Conservation (phyloP, 805 yeast species). For the Lachancea meyersii region DNA sequence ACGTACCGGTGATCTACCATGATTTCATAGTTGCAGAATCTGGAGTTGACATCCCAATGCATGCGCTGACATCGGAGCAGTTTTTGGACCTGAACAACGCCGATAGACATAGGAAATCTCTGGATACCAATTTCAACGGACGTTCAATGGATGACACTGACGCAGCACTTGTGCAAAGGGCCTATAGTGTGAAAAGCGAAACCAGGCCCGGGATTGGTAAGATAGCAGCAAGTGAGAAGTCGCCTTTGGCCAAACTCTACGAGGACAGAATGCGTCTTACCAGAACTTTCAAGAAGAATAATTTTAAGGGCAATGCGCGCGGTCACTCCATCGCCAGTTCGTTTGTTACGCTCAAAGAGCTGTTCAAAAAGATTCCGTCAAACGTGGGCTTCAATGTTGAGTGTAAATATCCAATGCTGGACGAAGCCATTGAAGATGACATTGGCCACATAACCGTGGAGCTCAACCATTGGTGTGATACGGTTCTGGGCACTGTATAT, state of each 20-base stretch:
- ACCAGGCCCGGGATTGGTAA: background rate
- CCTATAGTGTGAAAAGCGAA: constrained; percentile 1
- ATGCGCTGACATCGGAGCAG: constrained; percentile 81
- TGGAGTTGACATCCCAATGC: constrained; percentile 96
- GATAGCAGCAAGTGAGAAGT: background rate
- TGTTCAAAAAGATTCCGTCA: constrained; percentile 73
- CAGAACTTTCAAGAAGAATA: constrained; percentile 78
- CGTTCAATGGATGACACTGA: constrained; percentile 28
- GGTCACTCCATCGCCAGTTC: constrained; percentile 87
- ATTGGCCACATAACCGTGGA: constrained; percentile 82
- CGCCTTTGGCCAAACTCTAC: constrained; percentile 4
- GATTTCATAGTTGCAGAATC: constrained; percentile 92
- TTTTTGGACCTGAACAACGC: constrained; percentile 50
- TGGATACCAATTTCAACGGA: constrained; percentile 11
- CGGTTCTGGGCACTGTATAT: constrained; percentile 71
- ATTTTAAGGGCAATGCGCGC: constrained; percentile 87
- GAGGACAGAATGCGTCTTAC: constrained; percentile 73
- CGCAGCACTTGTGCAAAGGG: constrained; percentile 10
- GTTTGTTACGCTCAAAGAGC: constrained; percentile 80
- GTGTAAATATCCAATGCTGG: constrained; percentile 91
- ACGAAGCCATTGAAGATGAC: constrained; percentile 83
- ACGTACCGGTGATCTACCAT: constrained; percentile 88
- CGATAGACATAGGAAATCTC: constrained; percentile 15
- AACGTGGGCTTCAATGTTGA: constrained; percentile 91
- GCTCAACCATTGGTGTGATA: constrained; percentile 82